Evolutionary conservation across 495 filamentous ascomycete genomes (phyloP).

Genomic region (Xylaria flabelliformis): DNA sequence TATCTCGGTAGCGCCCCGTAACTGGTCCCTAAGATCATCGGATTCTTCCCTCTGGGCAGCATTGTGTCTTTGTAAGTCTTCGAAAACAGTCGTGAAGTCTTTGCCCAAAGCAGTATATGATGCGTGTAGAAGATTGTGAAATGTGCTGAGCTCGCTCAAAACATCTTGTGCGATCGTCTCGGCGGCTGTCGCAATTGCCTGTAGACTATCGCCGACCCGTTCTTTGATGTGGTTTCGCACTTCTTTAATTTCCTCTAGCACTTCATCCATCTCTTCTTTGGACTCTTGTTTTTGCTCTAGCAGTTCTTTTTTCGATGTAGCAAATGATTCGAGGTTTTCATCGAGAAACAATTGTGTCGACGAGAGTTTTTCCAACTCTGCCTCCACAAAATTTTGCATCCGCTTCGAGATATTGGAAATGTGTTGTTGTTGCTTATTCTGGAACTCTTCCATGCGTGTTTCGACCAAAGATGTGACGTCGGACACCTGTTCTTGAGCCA

Average conservation of each 20-base stretch:
- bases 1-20: slow-evolving; percentile 69
- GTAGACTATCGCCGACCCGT: slow-evolving; percentile 83
- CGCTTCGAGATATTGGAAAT: slow-evolving; percentile 69
- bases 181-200: slow-evolving; percentile 82
- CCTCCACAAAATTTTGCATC: slow-evolving; percentile 74
- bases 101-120: slow-evolving; percentile 90
- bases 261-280: slow-evolving; percentile 86
- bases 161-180: slow-evolving; percentile 89
- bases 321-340: slow-evolving; percentile 68
- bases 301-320: slow-evolving; percentile 68
- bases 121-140: slow-evolving; percentile 80
- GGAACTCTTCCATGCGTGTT: slow-evolving; percentile 69
- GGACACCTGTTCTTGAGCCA: slow-evolving; percentile 74
- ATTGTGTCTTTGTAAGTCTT: slow-evolving; percentile 74
- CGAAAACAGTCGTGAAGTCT: slow-evolving; percentile 86
- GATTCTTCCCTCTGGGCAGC: slow-evolving; percentile 81
- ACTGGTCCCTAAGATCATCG: slow-evolving; percentile 69
- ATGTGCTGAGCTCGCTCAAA: slow-evolving; percentile 80
- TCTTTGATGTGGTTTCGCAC: slow-evolving; percentile 86
- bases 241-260: slow-evolving; percentile 89
- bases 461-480: slow-evolving; percentile 80
- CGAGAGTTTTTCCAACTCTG: slow-evolving; percentile 71
- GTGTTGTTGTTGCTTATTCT: slow-evolving; percentile 69
- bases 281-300: slow-evolving; percentile 70
- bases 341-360: slow-evolving; percentile 71